Conservation (phyloP, 306 rosid species). For the Trifolium fragiferum region DNA sequence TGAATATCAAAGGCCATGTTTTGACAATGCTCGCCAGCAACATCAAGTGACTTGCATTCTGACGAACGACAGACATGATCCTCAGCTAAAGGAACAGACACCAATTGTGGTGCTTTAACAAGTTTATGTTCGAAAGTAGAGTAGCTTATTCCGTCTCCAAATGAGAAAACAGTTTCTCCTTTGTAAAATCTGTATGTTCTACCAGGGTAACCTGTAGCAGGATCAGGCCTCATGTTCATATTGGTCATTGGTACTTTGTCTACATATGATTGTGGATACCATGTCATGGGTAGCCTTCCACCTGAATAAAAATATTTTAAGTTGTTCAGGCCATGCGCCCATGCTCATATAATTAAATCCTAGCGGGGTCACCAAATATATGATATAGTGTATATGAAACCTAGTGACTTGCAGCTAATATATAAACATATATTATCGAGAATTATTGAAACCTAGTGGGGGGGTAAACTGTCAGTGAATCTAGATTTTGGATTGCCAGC, state of each 20-base stretch:
- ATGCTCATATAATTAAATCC: background rate
- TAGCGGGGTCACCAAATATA: background rate
- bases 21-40: conserved; percentile 56
- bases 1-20: conserved; percentile 67
- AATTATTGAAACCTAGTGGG: background rate
- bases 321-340: background rate
- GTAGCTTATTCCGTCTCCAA: conserved; percentile 92
- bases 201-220: conserved; percentile 82
- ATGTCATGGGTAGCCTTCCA: conserved; percentile 94
- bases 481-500: background rate
- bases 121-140: conserved; percentile 59
- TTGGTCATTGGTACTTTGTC: conserved; percentile 89
- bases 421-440: background rate
- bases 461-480: background rate
- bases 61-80: conserved; percentile 67
- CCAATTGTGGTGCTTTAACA: conserved; percentile 59
- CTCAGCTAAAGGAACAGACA: conserved; percentile 63
- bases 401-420: background rate
- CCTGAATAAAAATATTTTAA: conserved; percentile 49
- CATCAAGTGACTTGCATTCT: conserved; percentile 68
- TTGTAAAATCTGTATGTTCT: conserved; percentile 86
- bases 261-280: conserved; percentile 91
- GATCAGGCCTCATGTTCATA: conserved; percentile 94
- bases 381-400: background rate
- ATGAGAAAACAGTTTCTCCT: conserved; percentile 78